Evolutionary conservation across 2,329 filamentous ascomycete genomes (phyloP), one percentile per base, ranked within the genome.

Genomic region (Calonectria honghensis): DNA sequence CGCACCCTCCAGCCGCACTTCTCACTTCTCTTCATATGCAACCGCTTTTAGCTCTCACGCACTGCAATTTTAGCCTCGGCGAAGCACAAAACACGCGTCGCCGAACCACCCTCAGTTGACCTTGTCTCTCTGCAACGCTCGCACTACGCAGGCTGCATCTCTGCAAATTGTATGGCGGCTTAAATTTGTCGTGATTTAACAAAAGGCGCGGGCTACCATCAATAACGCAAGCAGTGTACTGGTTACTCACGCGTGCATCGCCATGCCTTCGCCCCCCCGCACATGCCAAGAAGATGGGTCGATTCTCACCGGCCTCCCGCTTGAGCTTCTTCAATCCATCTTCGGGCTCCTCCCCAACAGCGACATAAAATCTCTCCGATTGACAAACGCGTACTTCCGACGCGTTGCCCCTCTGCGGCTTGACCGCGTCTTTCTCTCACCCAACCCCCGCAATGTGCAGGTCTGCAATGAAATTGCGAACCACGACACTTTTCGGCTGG

Each of bases 371-470:
- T 45, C 37, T n/a, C 27, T 64, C 2, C 61, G 61, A 14, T n/a
- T 45, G 10, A 48, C 61, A 18, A 45, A 27, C 27, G 11, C 5
- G 18, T 10, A 14, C 2, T 27, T 64, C 6, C 4, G 29, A 3
- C 27, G 29, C 37, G 27, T 31, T n/a, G 20, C 41, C 6, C 27
- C 9, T 18, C 9, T 64, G 2, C 35, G 61, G 11, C 16, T 72
- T 13, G 61, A 67, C 7, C 83, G 85, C n/a, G 83, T 86, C 14
- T 88, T 85, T 72, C 77, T 88, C n/a, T 87, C 86, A 20, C 82
- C 86, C 14, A 86, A 85, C 70, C 82, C 82, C 9, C 79, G 31
- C 31, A 84, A 88, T 71, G 75, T 88, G 35, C 70, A 82, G 9
- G 85, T 85, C 27, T 82, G 86, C 45, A 81, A 82, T 6, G 81